Conservation (phyloP, 202 grass and related monocot genomes). For the Bolboschoenoplectus hybrid region DNA sequence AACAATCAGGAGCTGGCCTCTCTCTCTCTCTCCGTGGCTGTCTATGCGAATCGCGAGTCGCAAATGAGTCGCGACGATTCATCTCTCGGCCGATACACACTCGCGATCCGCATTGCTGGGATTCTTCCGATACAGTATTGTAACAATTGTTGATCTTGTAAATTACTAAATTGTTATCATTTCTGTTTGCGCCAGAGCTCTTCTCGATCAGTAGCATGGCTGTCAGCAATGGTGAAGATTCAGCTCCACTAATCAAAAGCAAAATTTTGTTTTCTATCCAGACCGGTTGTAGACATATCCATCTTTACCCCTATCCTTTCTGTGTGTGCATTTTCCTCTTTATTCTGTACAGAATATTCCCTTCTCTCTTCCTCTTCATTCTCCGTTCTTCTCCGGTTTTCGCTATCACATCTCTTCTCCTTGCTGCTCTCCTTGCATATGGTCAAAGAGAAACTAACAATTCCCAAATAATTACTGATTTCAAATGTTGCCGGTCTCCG, state of each 20-base stretch:
- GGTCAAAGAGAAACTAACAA: conserved; percentile 27
- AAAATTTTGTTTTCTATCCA: background rate
- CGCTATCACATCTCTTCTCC: conserved; percentile 23
- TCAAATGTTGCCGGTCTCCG: background rate
- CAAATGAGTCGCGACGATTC: too few relatives aligned
- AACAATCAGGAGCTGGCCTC: too few relatives aligned
- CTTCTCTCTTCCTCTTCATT: conserved; percentile 40
- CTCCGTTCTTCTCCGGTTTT: conserved; percentile 26
- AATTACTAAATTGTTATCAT: conserved; percentile 15
- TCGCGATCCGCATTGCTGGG: too few relatives aligned
- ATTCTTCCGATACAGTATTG: background rate
- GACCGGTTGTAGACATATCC: background rate
- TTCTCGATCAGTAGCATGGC: conserved; percentile 29
- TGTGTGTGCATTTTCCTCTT: conserved; percentile 33
- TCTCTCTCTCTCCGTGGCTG: too few relatives aligned
- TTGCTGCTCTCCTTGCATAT: conserved; percentile 26
- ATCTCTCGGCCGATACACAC: too few relatives aligned
- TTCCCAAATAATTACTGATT: conserved; percentile 35
- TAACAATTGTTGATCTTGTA: background rate
- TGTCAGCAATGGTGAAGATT: conserved; percentile 14
- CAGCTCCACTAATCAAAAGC: conserved; percentile 8
- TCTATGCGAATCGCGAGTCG: too few relatives aligned
- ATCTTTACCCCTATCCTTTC: conserved; percentile 20
- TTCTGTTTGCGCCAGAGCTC: conserved; percentile 22
- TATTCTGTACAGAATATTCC: conserved; percentile 25